Base-by-base conservation (phyloP, 208 protist genomes). In the Acanthamoeba quina region DNA sequence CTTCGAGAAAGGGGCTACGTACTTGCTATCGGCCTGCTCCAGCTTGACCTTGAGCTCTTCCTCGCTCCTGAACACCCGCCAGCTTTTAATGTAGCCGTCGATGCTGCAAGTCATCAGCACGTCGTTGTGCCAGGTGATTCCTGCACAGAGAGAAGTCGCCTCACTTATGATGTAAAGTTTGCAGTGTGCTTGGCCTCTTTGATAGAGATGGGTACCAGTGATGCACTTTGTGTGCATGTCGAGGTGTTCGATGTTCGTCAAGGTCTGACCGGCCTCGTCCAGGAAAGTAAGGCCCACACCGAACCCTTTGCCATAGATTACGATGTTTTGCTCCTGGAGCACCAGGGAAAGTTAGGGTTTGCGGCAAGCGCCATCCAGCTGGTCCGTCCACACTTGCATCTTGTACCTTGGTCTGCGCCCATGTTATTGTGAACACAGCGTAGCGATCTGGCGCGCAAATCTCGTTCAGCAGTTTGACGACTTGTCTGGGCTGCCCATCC, bases 241-340 rank as follows among this genome's bases (percentile, higher is more conserved):
- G n/a, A 86, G 78, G 52, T 86, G 78, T n/a, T 86, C 78, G 24
- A 86, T 62, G 5, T 41, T 86, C 78, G n/a, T 34, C 17, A 86
- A 26, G 49, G 52, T 62, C n/a, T 86, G 78, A 0, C 78, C 78
- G 41, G 49, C 21, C n/a, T 86, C 78, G 19, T 86, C 78, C 11
- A 86, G 49, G 52, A 86, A 86, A 26, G 19, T 49, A 19, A 86
- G 47, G 10, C 78, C 78, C 9, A 41, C 78, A 26, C 78, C 78
- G 24, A 54, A 86, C 21, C 47, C 78, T 24, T 86, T 86, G 7
- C 78, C 78, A 24, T 86, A 86, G 78, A 86, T 86, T 5, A 86
- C 78, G 10, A 62, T 62, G 78, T 86, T 86, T 24, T 86, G 78
- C 0, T 15, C 19, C 78, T 86, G 78, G n/a, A n/a, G n/a, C 72